Conservation (phyloP, 164 flowering plant genomes). For the Chimonanthus salicifolius region DNA sequence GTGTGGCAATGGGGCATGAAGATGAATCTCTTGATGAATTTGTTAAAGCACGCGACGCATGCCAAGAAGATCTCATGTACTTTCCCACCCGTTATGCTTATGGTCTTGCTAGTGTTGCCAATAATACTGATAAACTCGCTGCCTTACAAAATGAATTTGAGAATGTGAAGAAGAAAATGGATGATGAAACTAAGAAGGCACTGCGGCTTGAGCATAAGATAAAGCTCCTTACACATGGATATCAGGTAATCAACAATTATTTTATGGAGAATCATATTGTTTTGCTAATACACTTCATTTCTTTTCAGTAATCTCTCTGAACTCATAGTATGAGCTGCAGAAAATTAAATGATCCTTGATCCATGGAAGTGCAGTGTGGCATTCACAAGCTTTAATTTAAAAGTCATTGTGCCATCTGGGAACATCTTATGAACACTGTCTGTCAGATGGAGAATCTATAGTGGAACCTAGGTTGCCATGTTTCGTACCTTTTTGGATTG, state of each 20-base stretch:
- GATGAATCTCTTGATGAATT: constrained; percentile 72
- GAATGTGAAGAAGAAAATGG: constrained; percentile 72
- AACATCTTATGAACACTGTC: too few relatives aligned
- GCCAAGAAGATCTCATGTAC: constrained; percentile 84
- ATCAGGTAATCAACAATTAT: constrained; percentile 46
- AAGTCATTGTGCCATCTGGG: neutral
- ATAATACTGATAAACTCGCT: constrained; percentile 66
- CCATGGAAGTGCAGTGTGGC: neutral
- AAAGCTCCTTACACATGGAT: constrained; percentile 73
- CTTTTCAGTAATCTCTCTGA: neutral
- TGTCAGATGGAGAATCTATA: too few relatives aligned
- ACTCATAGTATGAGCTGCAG: neutral
- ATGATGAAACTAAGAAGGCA: constrained; percentile 81
- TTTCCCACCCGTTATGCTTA: constrained; percentile 79
- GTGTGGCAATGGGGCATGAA: constrained; percentile 92
- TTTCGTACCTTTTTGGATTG: too few relatives aligned
- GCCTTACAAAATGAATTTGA: constrained; percentile 85
- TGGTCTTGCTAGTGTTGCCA: constrained; percentile 96
- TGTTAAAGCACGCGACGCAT: constrained; percentile 82
- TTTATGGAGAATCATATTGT: constrained; percentile 5
- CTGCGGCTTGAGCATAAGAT: constrained; percentile 75
- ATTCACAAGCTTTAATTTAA: neutral
- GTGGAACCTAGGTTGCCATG: too few relatives aligned
- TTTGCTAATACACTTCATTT: neutral
- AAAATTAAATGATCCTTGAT: neutral